phyloP scores from a whole-genome alignment of 2,329 filamentous ascomycete genomes.

The Trichoderma sp. region DNA sequence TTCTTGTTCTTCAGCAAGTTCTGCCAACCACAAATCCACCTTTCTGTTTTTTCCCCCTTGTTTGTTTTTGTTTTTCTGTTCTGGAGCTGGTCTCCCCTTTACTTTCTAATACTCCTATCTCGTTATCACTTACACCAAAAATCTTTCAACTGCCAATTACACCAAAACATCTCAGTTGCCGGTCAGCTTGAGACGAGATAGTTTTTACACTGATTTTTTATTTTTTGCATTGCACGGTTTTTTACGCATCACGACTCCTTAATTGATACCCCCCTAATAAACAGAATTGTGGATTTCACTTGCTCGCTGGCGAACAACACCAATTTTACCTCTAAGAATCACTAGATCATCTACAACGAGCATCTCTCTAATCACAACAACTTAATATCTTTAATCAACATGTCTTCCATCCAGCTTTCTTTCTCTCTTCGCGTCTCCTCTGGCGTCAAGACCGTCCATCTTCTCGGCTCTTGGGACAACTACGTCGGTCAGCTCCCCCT shows the following conservation, averaged over 20 bases:
- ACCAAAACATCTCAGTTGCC: conserved; percentile 42
- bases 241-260: conserved; percentile 31
- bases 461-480: conserved; percentile 98
- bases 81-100: conserved; percentile 59
- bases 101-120: conserved; percentile 36
- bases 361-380: conserved; percentile 35
- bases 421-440: conserved; percentile 95
- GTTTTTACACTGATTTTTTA: conserved; percentile 32
- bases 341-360: conserved; percentile 21
- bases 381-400: conserved; percentile 51
- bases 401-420: conserved; percentile 91
- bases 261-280: conserved; percentile 48
- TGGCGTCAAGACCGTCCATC: conserved; percentile 95
- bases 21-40: conserved; percentile 57
- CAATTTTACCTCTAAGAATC: conserved; percentile 29
- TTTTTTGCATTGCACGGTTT: conserved; percentile 32
- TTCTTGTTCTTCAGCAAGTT: conserved; percentile 68
- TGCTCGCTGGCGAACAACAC: conserved; percentile 52
- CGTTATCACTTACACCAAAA: conserved; percentile 37
- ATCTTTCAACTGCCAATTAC: conserved; percentile 29
- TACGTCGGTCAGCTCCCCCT: conserved; percentile 94
- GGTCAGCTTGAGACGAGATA: conserved; percentile 46
- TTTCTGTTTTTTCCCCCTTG: conserved; percentile 51
- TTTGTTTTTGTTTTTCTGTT: conserved; percentile 45
- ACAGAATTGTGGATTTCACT: conserved; percentile 58